phyloP scores from a whole-genome alignment of 352 stramenopile species.

The Globisporangium solare region DNA sequence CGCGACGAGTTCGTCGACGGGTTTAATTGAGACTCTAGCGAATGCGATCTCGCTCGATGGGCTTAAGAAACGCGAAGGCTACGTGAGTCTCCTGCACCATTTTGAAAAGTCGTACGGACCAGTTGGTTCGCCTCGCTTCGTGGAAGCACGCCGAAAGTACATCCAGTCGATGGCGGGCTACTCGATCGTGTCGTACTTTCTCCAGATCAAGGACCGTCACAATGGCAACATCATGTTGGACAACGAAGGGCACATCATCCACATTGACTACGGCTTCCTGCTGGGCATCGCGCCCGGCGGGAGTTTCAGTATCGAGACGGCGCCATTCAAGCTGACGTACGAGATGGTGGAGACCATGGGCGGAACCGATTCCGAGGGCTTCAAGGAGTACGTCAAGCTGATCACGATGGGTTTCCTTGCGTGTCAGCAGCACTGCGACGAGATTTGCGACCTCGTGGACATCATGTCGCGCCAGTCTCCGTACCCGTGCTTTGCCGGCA shows the following conservation, averaged over 20 bases:
- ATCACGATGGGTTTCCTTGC: slow-evolving; percentile 97
- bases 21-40: slow-evolving; percentile 96
- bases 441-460: slow-evolving; percentile 96
- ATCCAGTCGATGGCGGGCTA: slow-evolving; percentile 97
- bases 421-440: slow-evolving; percentile 92
- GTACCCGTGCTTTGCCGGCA: slow-evolving; percentile 94
- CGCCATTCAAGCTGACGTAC: slow-evolving; percentile 99
- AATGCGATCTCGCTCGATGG: slow-evolving; percentile 98
- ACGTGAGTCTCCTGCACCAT: slow-evolving; percentile 91
- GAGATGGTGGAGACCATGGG: slow-evolving; percentile 99
- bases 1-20: slow-evolving; percentile 92
- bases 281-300: slow-evolving; percentile 98
- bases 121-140: slow-evolving; percentile 83
- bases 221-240: slow-evolving; percentile 99
- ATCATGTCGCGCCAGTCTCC: slow-evolving; percentile 95
- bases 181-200: slow-evolving; percentile 97
- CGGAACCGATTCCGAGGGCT: slow-evolving; percentile 84
- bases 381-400: slow-evolving; percentile 97
- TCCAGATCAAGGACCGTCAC: slow-evolving; percentile 99
- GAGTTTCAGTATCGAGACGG: slow-evolving; percentile 98
- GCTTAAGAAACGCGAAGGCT: slow-evolving; percentile 95
- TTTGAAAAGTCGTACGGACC: slow-evolving; percentile 95
- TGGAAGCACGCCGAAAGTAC: slow-evolving; percentile 94
- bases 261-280: slow-evolving; percentile 99
- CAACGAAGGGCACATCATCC: slow-evolving; percentile 96